Evolutionary conservation across 495 filamentous ascomycete genomes (phyloP).

Genomic region (Aspergillus indologenus): DNA sequence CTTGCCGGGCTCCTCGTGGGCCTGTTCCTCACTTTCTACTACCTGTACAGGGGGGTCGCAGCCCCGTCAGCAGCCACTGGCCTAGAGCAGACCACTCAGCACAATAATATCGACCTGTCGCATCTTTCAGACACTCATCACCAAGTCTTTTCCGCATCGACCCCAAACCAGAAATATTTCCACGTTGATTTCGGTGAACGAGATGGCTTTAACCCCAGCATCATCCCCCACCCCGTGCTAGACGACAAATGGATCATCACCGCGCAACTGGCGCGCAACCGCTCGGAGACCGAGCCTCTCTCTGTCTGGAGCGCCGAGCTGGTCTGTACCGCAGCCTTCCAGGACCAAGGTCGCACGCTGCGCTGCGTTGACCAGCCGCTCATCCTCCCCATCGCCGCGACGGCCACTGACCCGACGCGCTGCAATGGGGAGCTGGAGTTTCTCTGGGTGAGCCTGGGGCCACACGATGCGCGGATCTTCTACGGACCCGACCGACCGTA

Average conservation of each 20-base stretch:
- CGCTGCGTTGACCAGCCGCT: slow-evolving; percentile 35
- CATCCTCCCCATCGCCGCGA: slow-evolving; percentile 41
- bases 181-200: slow-evolving; percentile 37
- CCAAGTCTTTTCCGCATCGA: slow-evolving; percentile 43
- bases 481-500: slow-evolving; percentile 46
- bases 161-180: slow-evolving; percentile 38
- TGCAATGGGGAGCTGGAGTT: slow-evolving; percentile 38
- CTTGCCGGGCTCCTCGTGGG: slow-evolving; percentile 1
- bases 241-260: slow-evolving; percentile 46
- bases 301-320: slow-evolving; percentile 36
- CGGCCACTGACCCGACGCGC: slow-evolving; percentile 27
- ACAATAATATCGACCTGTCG: slow-evolving; percentile 1
- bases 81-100: background rate
- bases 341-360: slow-evolving; percentile 27
- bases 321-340: slow-evolving; percentile 45
- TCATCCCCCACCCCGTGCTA: slow-evolving; percentile 47
- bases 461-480: slow-evolving; percentile 53
- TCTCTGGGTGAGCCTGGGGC: slow-evolving; percentile 38
- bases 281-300: background rate
- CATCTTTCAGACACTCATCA: slow-evolving; percentile 20
- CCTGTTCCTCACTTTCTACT: slow-evolving; percentile 1
- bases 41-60: background rate
- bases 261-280: slow-evolving; percentile 33
- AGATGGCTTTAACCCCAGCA: slow-evolving; percentile 48
- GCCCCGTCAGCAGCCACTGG: background rate